Evolutionary conservation across 176 grass and related monocot genomes (phyloP), one percentile per base, ranked within the genome.

Genomic region (Juncus effusus): DNA sequence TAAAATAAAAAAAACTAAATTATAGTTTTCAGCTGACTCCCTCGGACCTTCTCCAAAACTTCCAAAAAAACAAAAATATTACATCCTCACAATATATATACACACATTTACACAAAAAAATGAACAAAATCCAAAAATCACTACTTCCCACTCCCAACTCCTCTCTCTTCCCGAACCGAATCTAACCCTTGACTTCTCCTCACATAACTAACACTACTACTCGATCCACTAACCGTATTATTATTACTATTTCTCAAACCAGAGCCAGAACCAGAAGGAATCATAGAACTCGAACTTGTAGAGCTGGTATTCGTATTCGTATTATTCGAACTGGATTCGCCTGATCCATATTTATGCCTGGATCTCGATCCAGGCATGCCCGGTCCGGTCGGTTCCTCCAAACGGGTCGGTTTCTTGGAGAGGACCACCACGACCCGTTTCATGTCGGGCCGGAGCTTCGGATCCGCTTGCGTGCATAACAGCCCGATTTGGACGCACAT

Each of bases 361-460:
- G 82, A 93, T 37, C 94, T 80, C 11, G 88, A 80, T 3, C 85
- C 78, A 0, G 85, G 76, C 14, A 73, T 68, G 7, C 83, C 94
- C 0, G 94, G 94, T 67, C 80, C 55, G 16, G 67, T 87, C 38
- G 94, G 94, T 58, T 93, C 88, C 56, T 93, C 88, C 6, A 99
- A 60, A 38, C 75, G 80, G 64, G 80, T 89, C 12, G 80, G 85
- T 64, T 80, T 93, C 61, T 84, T 90, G 40, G 88, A 99, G 15
- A 99, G 68, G 55, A 87, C 84, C 40, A 99, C 78, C 3, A 89
- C 80, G 12, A 90, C 85, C 41, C 85, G 74, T 73, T 87, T 99
- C 94, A 99, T 99, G 85, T 93, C 85, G 3, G 83, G 94, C 11
- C 94, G 77, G 47, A 76, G 47, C 73, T 90, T 87, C 12, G 85